A percentile compares a stretch with the other conserved stretches of the same genome.
These are phyloP conservation scores for Penicillium fimorum DNA, from an alignment of 495 filamentous ascomycete genomes.

Conservation along the genomic window DNA sequence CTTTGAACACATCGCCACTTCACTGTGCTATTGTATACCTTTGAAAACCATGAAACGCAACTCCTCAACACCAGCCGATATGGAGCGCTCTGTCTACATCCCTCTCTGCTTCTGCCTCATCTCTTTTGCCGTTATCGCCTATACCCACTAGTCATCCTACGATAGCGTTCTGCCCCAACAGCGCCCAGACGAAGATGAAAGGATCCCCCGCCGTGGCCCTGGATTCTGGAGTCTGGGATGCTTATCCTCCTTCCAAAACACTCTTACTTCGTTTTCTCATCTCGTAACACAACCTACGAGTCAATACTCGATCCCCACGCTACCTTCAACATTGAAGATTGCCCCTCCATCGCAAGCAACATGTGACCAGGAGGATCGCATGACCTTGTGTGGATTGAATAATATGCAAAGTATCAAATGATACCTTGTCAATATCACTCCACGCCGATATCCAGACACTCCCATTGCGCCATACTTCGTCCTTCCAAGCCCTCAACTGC, in stretches of 20 bases:
- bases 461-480: background rate
- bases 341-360: constrained; percentile 1
- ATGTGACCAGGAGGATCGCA: background rate
- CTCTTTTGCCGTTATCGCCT: constrained; percentile 46
- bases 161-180: constrained; percentile 8
- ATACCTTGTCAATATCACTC: background rate
- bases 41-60: constrained; percentile 20
- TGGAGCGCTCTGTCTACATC: constrained; percentile 43
- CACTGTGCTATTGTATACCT: background rate
- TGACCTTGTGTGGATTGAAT: background rate
- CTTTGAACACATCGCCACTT: background rate
- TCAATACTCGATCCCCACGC: background rate
- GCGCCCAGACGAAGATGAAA: constrained; percentile 2
- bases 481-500: background rate
- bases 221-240: background rate
- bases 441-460: background rate
- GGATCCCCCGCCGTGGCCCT: background rate
- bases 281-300: background rate
- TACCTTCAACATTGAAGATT: constrained; percentile 1
- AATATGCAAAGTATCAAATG: background rate
- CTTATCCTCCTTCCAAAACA: background rate
- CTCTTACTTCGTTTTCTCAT: background rate
- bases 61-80: constrained; percentile 26
- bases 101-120: constrained; percentile 45
- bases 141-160: constrained; percentile 31